Conservation (phyloP, 257 asterid genomes). For the Gynochthodes officinalis region DNA sequence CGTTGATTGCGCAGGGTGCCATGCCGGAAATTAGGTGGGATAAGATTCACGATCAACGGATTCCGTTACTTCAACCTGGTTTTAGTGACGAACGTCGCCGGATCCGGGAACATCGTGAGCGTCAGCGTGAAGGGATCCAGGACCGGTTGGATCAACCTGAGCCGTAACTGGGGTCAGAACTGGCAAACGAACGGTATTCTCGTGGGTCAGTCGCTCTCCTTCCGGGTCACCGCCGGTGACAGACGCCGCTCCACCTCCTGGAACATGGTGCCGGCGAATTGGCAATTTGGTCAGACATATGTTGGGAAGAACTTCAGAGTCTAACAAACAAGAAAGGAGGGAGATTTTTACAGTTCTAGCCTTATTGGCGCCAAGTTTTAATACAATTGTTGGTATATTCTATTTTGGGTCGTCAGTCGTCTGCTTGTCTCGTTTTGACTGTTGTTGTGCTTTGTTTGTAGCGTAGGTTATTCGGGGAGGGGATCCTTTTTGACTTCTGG, state of each 20-base stretch:
- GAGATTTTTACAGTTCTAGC: background rate
- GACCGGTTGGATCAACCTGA: conserved; percentile 68
- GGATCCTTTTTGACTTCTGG: conserved; percentile 18
- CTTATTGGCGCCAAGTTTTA: conserved; percentile 12
- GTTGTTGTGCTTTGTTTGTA: background rate
- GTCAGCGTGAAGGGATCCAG: conserved; percentile 59
- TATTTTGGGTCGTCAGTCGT: background rate
- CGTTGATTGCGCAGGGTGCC: conserved; percentile 67
- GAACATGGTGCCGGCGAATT: conserved; percentile 62
- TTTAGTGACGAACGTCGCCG: conserved; percentile 72
- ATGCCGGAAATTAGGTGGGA: conserved; percentile 71
- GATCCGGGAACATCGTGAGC: conserved; percentile 76
- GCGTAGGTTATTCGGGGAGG: background rate
- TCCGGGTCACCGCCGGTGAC: conserved; percentile 67
- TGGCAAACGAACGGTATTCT: conserved; percentile 62
- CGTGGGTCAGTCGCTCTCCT: conserved; percentile 70
- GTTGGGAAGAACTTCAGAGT: conserved; percentile 79
- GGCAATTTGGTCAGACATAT: conserved; percentile 88
- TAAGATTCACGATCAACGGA: conserved; percentile 77
- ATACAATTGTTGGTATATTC: too few species aligned
- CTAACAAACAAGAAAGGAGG: conserved; percentile 16
- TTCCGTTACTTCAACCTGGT: conserved; percentile 75
- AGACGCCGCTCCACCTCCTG: conserved; percentile 72
- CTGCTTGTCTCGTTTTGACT: conserved; percentile 14
- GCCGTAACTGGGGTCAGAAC: conserved; percentile 94